Base-by-base conservation (phyloP, 352 stramenopile genomes). In the Chrysophaeum taylorii region DNA sequence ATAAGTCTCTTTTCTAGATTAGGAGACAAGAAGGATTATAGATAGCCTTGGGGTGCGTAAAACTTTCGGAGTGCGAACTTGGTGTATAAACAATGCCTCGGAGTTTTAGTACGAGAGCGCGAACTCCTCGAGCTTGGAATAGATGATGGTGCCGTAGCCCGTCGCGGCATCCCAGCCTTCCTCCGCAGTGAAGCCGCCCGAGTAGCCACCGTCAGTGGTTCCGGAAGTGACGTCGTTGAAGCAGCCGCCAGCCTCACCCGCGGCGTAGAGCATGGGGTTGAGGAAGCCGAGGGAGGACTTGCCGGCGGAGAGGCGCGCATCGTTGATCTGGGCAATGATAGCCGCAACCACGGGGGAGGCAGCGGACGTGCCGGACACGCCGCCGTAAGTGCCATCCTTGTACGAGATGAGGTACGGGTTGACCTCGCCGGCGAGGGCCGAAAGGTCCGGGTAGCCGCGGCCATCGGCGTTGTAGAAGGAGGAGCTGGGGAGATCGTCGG, bases 321-420 rank as follows among this genome's bases (percentile, higher is more conserved):
- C 86, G 72, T 95, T 95, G 78, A 91, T 86, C n/a, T 94, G 73
- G 45, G 85, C 90, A 9, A 95, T 80, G 77, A 95, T 92, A 7
- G 79, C 88, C 9, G 80, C 87, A 43, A 93, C 67, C 15, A 90
- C 85, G 0, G 89, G 89, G 0, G 87, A 90, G 4, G 89, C 90
- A 33, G 84, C 85, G 16, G 87, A 94, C 2, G 89, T 95, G 7
- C 89, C 77, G 52, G 61, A 71, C 25, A 83, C 63, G 5, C n/a
- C n/a, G 14, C 2, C 57, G 57, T 21, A 48, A 36, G 5, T 5
- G 57, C 57, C 57, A n/a, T n/a, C n/a, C n/a, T n/a, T n/a, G n/a
- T n/a, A 81, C 36, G 82, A 80, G 27, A 91, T 85, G 31, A 79
- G 73, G 74, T 84, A 93, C 2, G 69, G 66, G 16, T 82, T 78